These are phyloP conservation scores for Termitomyces eurrhizus DNA, from an alignment of 768 basidiomycete species.

Conservation along the genomic window DNA sequence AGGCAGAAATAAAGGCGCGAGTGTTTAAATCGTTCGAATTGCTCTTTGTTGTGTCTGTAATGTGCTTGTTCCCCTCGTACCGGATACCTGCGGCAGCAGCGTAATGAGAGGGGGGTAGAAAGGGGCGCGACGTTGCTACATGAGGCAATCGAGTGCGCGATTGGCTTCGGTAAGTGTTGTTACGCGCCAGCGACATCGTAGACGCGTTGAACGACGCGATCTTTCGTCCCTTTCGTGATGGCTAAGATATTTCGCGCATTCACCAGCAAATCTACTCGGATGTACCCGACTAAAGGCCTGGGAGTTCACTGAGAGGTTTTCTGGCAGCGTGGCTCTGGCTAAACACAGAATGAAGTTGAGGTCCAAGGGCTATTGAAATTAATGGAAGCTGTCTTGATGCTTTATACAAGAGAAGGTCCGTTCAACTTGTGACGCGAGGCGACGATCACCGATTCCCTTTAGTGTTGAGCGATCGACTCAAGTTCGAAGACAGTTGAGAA, in stretches of 20 bases:
- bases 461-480: neutral
- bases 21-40: constrained; percentile 9
- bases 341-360: neutral
- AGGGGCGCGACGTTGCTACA: constrained; percentile 34
- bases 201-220: neutral
- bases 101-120: constrained; percentile 54
- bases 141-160: constrained; percentile 38
- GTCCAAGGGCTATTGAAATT: neutral
- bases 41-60: neutral
- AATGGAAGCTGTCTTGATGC: neutral
- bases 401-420: neutral
- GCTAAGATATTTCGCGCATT: neutral
- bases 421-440: neutral
- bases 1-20: constrained; percentile 19
- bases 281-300: neutral
- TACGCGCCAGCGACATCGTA: constrained; percentile 21
- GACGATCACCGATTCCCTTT: neutral
- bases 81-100: constrained; percentile 44
- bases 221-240: neutral
- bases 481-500: no score
- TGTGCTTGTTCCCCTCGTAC: constrained; percentile 10
- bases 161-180: constrained; percentile 27
- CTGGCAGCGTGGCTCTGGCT: neutral
- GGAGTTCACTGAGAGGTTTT: neutral
- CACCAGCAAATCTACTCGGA: neutral